Evolutionary conservation across 2,329 filamentous ascomycete species (phyloP).

Genomic region (Arthrobotrys musiformis): DNA sequence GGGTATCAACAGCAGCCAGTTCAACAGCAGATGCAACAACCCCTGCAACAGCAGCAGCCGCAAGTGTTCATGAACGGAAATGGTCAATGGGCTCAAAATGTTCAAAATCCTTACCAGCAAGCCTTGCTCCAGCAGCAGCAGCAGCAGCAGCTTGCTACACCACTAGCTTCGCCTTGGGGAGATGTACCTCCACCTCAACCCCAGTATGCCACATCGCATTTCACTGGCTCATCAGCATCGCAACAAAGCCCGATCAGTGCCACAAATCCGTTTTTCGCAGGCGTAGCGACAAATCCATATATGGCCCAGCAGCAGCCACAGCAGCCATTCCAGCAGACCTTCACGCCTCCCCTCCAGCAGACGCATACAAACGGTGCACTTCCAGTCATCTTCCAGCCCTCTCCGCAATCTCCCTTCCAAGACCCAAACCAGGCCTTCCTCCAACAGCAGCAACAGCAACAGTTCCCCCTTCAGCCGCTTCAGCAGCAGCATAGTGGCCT

Average conservation of each 20-base stretch:
- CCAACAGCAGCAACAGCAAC: constrained; percentile 61
- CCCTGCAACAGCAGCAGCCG: constrained; percentile 59
- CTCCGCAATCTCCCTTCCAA: constrained; percentile 61
- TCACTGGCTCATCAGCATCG: constrained; percentile 45
- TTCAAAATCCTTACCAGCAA: constrained; percentile 57
- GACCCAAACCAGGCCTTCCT: constrained; percentile 62
- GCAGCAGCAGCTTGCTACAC: constrained; percentile 41
- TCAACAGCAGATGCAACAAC: constrained; percentile 47
- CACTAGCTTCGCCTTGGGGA: constrained; percentile 47
- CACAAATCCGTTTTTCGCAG: constrained; percentile 46
- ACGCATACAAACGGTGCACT: constrained; percentile 54
- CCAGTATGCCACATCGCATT: constrained; percentile 50
- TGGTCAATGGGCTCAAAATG: constrained; percentile 39
- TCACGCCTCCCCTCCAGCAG: constrained; percentile 55
- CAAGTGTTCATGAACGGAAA: constrained; percentile 59
- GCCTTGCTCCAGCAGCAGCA: constrained; percentile 47
- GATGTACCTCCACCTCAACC: constrained; percentile 42
- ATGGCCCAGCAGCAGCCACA: constrained; percentile 55
- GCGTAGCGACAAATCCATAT: constrained; percentile 37
- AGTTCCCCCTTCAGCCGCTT: constrained; percentile 60
- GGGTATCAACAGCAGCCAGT: constrained; percentile 43
- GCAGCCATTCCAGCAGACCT: constrained; percentile 58
- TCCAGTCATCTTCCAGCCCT: constrained; percentile 57
- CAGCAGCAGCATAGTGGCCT: constrained; percentile 61
- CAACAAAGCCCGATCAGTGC: constrained; percentile 48